phyloP scores from a whole-genome alignment of 345 rosid genomes.

The Isatis tinctoria region DNA sequence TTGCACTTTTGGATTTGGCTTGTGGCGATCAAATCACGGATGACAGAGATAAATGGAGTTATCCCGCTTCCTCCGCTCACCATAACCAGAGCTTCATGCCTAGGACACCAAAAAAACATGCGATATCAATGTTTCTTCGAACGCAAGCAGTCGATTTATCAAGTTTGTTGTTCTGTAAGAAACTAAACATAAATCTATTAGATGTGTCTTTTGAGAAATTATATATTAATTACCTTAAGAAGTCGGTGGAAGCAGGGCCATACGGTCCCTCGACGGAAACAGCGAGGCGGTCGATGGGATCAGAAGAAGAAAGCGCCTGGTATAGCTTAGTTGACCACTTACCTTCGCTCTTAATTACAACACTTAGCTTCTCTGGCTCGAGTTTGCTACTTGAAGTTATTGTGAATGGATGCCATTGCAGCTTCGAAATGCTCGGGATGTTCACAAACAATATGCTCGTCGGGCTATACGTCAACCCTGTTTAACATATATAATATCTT shows the following conservation, averaged over 20 bases:
- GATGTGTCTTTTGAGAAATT: background rate
- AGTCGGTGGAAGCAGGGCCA: conserved; percentile 74
- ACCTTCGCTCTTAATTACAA: conserved; percentile 67
- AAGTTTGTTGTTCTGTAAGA: background rate
- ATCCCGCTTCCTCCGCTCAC: conserved; percentile 95
- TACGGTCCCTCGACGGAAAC: conserved; percentile 86
- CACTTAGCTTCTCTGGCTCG: conserved; percentile 62
- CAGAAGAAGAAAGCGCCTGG: conserved; percentile 56
- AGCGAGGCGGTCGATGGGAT: conserved; percentile 37
- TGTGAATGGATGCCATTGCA: conserved; percentile 96
- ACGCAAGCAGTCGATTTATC: background rate
- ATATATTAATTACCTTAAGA: conserved; percentile 46
- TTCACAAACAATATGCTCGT: conserved; percentile 70
- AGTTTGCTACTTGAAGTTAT: conserved; percentile 62
- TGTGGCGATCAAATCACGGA: conserved; percentile 50
- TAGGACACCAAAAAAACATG: conserved; percentile 8
- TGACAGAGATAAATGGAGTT: conserved; percentile 76
- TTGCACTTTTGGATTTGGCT: conserved; percentile 32
- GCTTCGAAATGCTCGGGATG: conserved; percentile 66
- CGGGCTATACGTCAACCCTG: conserved; percentile 63
- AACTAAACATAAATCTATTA: background rate
- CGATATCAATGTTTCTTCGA: background rate
- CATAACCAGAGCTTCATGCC: conserved; percentile 73
- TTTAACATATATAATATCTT: background rate
- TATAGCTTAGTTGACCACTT: conserved; percentile 75